Evolutionary conservation across 345 rosid species (phyloP), one percentile per base, ranked within the genome.

Genomic region (Camelina sativa): DNA sequence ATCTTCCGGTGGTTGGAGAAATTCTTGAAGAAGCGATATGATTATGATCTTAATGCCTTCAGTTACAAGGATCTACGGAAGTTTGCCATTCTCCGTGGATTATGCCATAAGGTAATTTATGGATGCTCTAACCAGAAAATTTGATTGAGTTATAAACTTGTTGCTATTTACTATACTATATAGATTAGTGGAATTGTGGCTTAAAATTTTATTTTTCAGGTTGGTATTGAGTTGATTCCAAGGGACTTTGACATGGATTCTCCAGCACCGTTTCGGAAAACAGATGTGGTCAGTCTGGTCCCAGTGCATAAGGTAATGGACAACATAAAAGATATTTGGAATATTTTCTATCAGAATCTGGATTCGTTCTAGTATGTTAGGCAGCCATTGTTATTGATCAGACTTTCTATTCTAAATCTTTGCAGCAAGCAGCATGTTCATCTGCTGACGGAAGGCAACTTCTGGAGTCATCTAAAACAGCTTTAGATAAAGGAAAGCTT

Each of bases 401-500:
- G 20, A 60, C 35, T 60, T 66, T 66, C 28, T 38, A 34, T 60
- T 52, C 19, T 51, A 52, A 65, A 77, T 78, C 56, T 79, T 53
- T 76, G 77, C 92, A 95, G 99, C 97, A 95, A 95, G 97, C 97
- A 56, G 96, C 99, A 61, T 95, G 97, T 86, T 90, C 99, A 71
- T 90, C 99, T 81, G 99, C 99, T 19, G 98, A 95, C 84, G 99
- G 99, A 79, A 88, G 99, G 70, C 97, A 92, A 69, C 99, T 95
- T 73, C 83, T 95, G 64, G 99, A 95, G 82, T 95, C 97, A 64
- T 95, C 99, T 67, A 95, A 95, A 86, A 92, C 99, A 62, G 99
- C 99, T 71, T 82, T 92, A 67, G 99, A 95, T 79, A 95, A 95
- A 78, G 99, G 99, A 75, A 95, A 95, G 82, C 99, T 95, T 73